Percentiles rank a stretch among this genome's conserved stretches.
These are phyloP conservation scores for Amphichorda felina DNA, from an alignment of 2,329 filamentous ascomycete species.

Conservation along the genomic window DNA sequence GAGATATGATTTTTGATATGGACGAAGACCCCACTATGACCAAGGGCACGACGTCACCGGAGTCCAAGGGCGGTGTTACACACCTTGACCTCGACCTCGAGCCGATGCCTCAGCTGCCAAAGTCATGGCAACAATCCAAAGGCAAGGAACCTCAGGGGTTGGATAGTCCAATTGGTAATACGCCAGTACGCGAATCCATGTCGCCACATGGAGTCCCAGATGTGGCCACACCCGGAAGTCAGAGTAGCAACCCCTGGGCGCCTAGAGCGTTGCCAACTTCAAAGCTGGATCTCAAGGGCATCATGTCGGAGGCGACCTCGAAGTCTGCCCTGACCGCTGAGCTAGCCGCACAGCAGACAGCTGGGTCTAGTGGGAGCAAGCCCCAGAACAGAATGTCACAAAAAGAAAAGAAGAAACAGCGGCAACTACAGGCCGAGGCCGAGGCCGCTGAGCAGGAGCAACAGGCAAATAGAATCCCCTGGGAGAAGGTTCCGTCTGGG, in stretches of 20 bases:
- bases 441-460: conserved; percentile 25
- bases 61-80: conserved; percentile 3
- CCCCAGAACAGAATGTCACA: conserved; percentile 62
- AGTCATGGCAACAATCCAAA: conserved; percentile 16
- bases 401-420: conserved; percentile 79
- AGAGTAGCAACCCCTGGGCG: conserved; percentile 34
- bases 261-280: conserved; percentile 37
- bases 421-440: conserved; percentile 49
- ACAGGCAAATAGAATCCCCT: conserved; percentile 22
- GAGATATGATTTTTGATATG: conserved; percentile 89
- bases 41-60: conserved; percentile 2
- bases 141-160: conserved; percentile 3
- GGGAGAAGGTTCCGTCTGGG: conserved; percentile 28
- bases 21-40: conserved; percentile 59
- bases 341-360: conserved; percentile 36
- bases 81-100: conserved; percentile 13
- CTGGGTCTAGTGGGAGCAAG: conserved; percentile 18
- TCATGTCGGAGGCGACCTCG: conserved; percentile 52
- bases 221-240: conserved; percentile 1
- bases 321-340: conserved; percentile 42
- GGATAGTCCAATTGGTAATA: background rate
- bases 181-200: background rate
- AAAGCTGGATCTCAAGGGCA: conserved; percentile 64
- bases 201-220: background rate
- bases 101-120: conserved; percentile 15